phyloP scores from a whole-genome alignment of 1,284 basidiomycete genomes.

The Takashimella tepidaria region DNA sequence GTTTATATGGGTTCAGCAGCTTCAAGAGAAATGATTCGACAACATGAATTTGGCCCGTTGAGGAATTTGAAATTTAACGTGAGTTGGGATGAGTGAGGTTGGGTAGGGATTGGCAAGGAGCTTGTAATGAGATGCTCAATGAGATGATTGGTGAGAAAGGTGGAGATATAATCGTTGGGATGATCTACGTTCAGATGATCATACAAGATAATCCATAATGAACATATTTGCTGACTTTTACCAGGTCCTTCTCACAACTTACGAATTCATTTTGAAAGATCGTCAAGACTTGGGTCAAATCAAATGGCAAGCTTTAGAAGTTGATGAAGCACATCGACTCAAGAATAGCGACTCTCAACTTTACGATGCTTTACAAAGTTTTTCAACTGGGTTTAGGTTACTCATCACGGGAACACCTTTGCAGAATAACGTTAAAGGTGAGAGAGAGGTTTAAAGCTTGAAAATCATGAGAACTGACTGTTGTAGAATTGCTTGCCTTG shows the following conservation, averaged over 20 bases:
- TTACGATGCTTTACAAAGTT: conserved; percentile 87
- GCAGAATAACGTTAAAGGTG: conserved; percentile 98
- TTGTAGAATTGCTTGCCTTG: conserved; percentile 79
- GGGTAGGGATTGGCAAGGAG: too few relatives aligned
- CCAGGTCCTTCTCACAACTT: conserved; percentile 79
- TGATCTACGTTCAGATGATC: too few relatives aligned
- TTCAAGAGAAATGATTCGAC: conserved; percentile 85
- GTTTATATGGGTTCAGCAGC: conserved; percentile 89
- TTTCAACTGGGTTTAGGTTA: conserved; percentile 84
- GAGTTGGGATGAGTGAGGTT: background rate
- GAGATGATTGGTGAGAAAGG: too few relatives aligned
- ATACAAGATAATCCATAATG: too few relatives aligned
- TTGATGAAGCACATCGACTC: conserved; percentile 97
- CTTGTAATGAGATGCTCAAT: too few relatives aligned
- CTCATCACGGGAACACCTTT: conserved; percentile 97
- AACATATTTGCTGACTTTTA: background rate
- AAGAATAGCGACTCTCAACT: conserved; percentile 98
- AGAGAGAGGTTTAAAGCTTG: conserved; percentile 23
- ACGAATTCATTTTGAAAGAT: conserved; percentile 93
- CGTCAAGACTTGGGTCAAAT: conserved; percentile 82
- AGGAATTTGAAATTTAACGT: conserved; percentile 89
- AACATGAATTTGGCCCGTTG: conserved; percentile 78
- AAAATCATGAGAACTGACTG: too few relatives aligned
- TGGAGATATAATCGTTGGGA: too few relatives aligned
- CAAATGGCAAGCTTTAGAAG: conserved; percentile 95